These are phyloP conservation scores for Colletotrichum melonis DNA, from an alignment of 2,329 filamentous ascomycete species.

Conservation along the genomic window DNA sequence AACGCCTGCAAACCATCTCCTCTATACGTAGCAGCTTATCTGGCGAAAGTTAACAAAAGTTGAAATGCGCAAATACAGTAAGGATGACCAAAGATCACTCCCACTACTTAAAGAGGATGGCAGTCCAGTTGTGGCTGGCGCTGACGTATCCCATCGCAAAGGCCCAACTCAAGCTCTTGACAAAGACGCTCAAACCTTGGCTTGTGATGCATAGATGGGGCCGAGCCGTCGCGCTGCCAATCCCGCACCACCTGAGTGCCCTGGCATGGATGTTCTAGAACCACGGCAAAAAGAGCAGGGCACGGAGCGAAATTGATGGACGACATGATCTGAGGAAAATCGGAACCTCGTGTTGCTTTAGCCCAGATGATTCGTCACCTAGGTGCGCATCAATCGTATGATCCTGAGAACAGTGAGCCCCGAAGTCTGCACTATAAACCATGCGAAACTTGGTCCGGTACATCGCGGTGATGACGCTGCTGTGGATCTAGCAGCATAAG, in stretches of 20 bases:
- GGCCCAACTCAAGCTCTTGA: too few species aligned
- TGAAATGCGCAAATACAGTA: too few species aligned
- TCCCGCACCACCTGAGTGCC: background rate
- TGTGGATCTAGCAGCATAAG: background rate
- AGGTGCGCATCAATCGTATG: background rate
- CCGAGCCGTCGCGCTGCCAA: background rate
- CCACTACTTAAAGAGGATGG: background rate
- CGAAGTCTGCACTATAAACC: background rate
- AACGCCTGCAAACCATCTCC: too few species aligned
- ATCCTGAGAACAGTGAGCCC: background rate
- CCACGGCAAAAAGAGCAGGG: background rate
- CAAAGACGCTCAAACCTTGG: background rate
- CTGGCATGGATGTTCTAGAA: background rate
- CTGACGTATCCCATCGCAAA: background rate
- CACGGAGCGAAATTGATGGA: background rate
- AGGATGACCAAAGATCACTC: accelerated
- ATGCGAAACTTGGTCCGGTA: background rate
- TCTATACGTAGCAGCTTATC: too few species aligned
- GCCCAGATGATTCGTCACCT: background rate
- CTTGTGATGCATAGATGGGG: background rate
- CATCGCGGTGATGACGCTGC: background rate
- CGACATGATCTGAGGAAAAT: conserved; percentile 11
- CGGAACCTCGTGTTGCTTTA: background rate
- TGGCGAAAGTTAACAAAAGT: too few species aligned
- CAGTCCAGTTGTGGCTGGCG: too few species aligned